phyloP scores from a whole-genome alignment of 352 stramenopile species.

The Phytophthora boehmeriae region DNA sequence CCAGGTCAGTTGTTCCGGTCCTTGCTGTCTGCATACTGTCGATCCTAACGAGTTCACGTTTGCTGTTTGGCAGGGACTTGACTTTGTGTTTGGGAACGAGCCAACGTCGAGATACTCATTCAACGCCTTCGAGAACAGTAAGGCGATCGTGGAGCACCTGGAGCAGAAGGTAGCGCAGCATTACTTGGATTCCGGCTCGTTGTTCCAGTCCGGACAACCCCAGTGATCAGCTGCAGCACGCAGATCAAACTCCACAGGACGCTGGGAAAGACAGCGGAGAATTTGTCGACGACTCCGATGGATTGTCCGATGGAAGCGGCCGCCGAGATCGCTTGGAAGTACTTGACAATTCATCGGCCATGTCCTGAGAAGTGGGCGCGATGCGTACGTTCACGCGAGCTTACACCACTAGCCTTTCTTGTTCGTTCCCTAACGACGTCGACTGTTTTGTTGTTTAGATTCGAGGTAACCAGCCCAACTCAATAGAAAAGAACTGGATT shows the following conservation, averaged over 20 bases:
- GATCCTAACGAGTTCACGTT: conserved; percentile 3
- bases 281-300: conserved; percentile 24
- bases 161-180: conserved; percentile 13
- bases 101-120: conserved; percentile 21
- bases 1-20: background rate
- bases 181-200: conserved; percentile 15
- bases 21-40: background rate
- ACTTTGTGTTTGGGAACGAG: conserved; percentile 30
- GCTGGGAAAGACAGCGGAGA: conserved; percentile 15
- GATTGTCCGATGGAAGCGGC: conserved; percentile 22
- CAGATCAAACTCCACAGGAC: conserved; percentile 15
- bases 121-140: conserved; percentile 19
- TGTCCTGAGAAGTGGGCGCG: conserved; percentile 30
- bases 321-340: conserved; percentile 22
- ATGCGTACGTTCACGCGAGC: conserved; percentile 9
- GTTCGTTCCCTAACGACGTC: background rate
- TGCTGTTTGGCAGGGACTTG: conserved; percentile 18
- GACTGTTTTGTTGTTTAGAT: conserved; percentile 15
- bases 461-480: conserved; percentile 14
- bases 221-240: conserved; percentile 12
- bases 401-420: too few relatives aligned
- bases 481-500: conserved; percentile 36
- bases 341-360: conserved; percentile 25
- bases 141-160: conserved; percentile 20
- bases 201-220: conserved; percentile 12